Percentiles rank a stretch among this genome's conserved stretches.
Evolutionary conservation across 2,329 filamentous ascomycete genomes (phyloP).

Genomic region (Daldinia sp.): DNA sequence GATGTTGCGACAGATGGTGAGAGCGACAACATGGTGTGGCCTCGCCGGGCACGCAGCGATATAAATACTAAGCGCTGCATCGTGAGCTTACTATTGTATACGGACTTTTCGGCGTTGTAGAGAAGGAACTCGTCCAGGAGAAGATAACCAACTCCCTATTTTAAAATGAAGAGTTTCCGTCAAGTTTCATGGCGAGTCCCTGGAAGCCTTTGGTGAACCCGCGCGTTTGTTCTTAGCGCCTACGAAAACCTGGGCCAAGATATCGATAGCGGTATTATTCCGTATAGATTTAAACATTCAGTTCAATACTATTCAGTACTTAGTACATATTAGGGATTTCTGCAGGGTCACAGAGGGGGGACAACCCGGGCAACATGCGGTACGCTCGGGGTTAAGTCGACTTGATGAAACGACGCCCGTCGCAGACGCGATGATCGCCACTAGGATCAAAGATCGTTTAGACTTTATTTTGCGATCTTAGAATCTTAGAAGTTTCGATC

Average conservation of each 20-base stretch:
- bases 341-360: neutral
- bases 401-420: slow-evolving; percentile 43
- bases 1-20: slow-evolving; percentile 14
- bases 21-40: slow-evolving; percentile 4
- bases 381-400: slow-evolving; percentile 13
- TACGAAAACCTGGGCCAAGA: slow-evolving; percentile 1
- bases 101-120: slow-evolving; percentile 11
- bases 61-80: slow-evolving; percentile 20
- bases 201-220: slow-evolving; percentile 25
- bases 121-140: slow-evolving; percentile 26
- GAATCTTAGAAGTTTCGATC: neutral
- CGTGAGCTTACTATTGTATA: slow-evolving; percentile 15
- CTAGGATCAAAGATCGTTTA: slow-evolving; percentile 32
- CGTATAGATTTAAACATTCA: neutral
- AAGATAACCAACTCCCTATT: slow-evolving; percentile 29
- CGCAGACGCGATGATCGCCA: slow-evolving; percentile 32
- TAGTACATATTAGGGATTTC: no score
- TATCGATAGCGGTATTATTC: slow-evolving; percentile 8
- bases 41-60: slow-evolving; percentile 3
- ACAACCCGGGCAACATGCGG: neutral
- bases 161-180: slow-evolving; percentile 44
- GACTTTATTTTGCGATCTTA: slow-evolving; percentile 12
- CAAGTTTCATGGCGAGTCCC: slow-evolving; percentile 44
- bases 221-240: slow-evolving; percentile 21
- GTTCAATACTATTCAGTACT: neutral